Evolutionary conservation across 768 basidiomycete species (phyloP), one percentile per base, ranked within the genome.

Genomic region (Calocybe indica): DNA sequence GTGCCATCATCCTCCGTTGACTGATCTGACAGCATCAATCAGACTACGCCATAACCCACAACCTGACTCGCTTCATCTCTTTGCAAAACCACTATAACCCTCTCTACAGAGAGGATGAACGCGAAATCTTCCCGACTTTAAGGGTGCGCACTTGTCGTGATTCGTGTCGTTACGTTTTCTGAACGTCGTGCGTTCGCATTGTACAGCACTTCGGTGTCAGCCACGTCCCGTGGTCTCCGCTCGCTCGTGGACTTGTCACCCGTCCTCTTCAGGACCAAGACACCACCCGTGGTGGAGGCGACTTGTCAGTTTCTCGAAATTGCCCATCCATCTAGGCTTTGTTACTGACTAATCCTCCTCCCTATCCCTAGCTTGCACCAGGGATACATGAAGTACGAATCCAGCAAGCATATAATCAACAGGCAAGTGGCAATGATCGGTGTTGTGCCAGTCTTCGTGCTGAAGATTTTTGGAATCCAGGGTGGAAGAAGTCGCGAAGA

Each of bases 61-160:
- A 74, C 6, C 63, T 79, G 1, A 79, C 77, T 0, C 77, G 76
- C 1, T 84, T 85, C 62, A 79, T 84, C 56, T 79, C 78, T 1
- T 82, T 84, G 82, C 83, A 22, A 22, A 22, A 22, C 22, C 22
- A 22, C 31, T 34, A 85, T 58, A 79, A 65, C 49, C 60, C 81
- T 7, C 56, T 79, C 9, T 85, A 85, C 54, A 67, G 83, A 11
- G 83, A 85, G 58, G 82, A 85, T 55, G 82, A 80, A 55, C 66
- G 78, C 1, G 79, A 80, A 54, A 79, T 80, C 78, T 77, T 82
- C 54, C 82, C 82, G 2, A 75, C 74, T 1, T 62, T 79, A 32
- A 76, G 78, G 65, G 77, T 74, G 22, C 37, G 38, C n/a, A 40
- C 8, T 14, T 14, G 31, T 11, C 15, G 22, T 22, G 22, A 5